Evolutionary conservation across 2,329 filamentous ascomycete species (phyloP), one percentile per base, ranked within the genome.

Genomic region (Xylaria hypoxylon): DNA sequence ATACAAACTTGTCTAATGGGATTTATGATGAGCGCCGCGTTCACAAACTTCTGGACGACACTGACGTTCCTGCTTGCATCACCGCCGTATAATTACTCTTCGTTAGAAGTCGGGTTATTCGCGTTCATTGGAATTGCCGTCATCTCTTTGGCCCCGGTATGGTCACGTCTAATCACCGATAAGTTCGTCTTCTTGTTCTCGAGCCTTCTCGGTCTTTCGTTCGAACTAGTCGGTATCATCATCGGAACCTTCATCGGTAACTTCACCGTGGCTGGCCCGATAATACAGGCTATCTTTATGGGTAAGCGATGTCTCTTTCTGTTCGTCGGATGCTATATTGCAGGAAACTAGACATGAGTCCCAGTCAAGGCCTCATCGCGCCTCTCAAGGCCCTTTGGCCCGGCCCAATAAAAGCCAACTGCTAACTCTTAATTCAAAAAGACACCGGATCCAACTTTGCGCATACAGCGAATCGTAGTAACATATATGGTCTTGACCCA

Each of bases 21-120:
- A 2, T 78, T 77, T 50, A 48, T 77, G 10, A 50, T 78, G 5
- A 84, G 84, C 6, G 83, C 85, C 0, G 87, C 86, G 1, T 92
- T 92, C 76, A 92, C 89, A 2, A 77, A 73, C 2, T 78, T 89
- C 80, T 92, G 90, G 90, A 92, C 90, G 0, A 95, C 92, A 0
- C 78, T 96, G 42, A 95, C 92, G 0, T 96, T 96, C 75, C 83
- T 96, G 5, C 86, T 96, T 19, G 87, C 91, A 0, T 89, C 86
- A 0, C 79, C 85, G 2, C 92, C 92, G 0, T 96, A 93, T 74
- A 77, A 84, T 60, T 94, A 91, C 75, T 80, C 84, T 0, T 87
- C 90, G 0, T 77, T 93, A 0, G 83, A 85, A 3, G 94, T 96
- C 56, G 92, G 92, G 0, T 82, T 96, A 4, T 96, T 96, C 76